A percentile compares a stretch with the other conserved stretches of the same genome.
phyloP scores from a whole-genome alignment of 768 basidiomycete genomes.

The Krasilnikovozyma curviuscula region DNA sequence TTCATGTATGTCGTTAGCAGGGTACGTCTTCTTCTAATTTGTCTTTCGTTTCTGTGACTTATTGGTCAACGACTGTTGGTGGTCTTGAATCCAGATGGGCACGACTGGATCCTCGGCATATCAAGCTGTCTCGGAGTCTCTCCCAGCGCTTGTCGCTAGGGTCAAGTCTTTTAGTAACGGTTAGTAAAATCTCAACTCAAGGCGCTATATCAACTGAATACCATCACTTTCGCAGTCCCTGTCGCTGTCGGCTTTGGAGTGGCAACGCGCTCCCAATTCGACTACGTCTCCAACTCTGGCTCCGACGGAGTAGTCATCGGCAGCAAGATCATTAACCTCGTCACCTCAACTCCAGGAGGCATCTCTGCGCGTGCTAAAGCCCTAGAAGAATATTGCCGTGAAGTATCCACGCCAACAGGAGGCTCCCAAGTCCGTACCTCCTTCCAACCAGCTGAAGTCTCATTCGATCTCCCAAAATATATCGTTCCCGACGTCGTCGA shows the following conservation, averaged over 20 bases:
- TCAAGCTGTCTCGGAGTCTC: constrained; percentile 47
- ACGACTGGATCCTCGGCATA: constrained; percentile 80
- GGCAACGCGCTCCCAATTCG: constrained; percentile 71
- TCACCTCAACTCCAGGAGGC: constrained; percentile 42
- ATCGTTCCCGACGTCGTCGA: too few species aligned
- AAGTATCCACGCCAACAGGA: too few species aligned
- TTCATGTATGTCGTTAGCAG: constrained; percentile 99
- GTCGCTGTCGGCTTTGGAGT: constrained; percentile 96
- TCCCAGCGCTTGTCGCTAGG: too few species aligned
- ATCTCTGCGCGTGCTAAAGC: constrained; percentile 30
- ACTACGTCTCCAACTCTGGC: constrained; percentile 59
- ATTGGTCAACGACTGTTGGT: neutral
- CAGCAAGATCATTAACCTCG: constrained; percentile 59
- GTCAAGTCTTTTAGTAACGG: too few species aligned
- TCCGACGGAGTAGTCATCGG: constrained; percentile 93
- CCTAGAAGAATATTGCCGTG: constrained; percentile 55
- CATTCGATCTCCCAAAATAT: too few species aligned
- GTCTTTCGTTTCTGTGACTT: too few species aligned
- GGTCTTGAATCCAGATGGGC: constrained; percentile 50
- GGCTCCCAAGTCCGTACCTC: too few species aligned
- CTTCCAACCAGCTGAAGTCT: too few species aligned
- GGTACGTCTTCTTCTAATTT: constrained; percentile 28
- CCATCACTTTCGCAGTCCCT: constrained; percentile 50
- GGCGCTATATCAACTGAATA: constrained; percentile 64
- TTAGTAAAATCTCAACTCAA: too few species aligned